Evolutionary conservation across 306 rosid species (phyloP), one percentile per base, ranked within the genome.

Genomic region (Dicorynia guianensis): DNA sequence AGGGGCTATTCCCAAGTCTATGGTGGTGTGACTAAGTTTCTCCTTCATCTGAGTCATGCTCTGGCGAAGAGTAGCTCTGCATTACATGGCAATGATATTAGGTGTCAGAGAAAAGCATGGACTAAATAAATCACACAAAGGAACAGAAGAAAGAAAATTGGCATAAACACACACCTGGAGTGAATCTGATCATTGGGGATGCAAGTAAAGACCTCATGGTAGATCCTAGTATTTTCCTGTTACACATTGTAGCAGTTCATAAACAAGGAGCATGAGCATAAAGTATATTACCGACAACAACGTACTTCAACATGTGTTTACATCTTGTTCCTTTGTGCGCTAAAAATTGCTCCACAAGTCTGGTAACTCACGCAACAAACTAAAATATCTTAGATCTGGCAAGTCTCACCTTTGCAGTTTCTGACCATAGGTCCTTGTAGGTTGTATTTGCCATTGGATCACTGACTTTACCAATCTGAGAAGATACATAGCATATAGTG

Each of bases 1-100:
- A 5, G 97, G 97, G 49, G 96, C 93, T 35, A 96, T 89, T 84
- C 99, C 99, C 61, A 90, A 75, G 74, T 96, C 99, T 42, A 90
- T 92, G 7, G 97, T 96, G 15, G 89, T 85, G 61, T 90, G 93
- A 15, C 87, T 93, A 0, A 86, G 76, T 83, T 71, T 89, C 80
- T 96, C 99, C 82, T 81, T 92, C 92, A 87, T 85, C 5, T 73
- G 82, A 30, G 63, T 67, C 66, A 79, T 76, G 86, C 86, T 87
- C 74, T 92, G 99, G 74, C 99, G 82, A 48, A 96, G 85, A 48
- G 89, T 90, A 68, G 86, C 89, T 83, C 99, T 92, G 93, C 80
- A 14, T 44, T 18, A 64, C 34, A 35, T 71, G 33, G 11, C 20
- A 8, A 59, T 36, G 72, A 52, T 25, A 25, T 6, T 13, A 63